Percentiles rank a stretch among this genome's conserved stretches.
Evolutionary conservation across 192 early-diverging fungal genomes (phyloP).

Genomic region (Allomyces javanicus): DNA sequence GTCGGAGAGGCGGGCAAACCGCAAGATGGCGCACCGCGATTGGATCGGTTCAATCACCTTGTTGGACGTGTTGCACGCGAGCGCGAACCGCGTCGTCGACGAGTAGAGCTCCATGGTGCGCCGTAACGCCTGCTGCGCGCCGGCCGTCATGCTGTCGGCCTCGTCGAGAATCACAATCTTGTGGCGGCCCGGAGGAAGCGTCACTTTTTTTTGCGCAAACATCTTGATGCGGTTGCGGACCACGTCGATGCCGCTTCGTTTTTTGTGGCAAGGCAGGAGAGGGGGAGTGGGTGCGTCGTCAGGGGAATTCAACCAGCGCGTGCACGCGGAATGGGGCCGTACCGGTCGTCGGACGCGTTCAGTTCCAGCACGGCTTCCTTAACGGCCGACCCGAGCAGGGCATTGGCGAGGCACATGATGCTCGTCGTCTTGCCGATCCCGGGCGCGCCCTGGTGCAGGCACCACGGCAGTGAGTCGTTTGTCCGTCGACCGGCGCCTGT

Average conservation of each 20-base stretch:
- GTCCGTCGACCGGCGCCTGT: background rate
- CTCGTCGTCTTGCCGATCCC: constrained; percentile 97
- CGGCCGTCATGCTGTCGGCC: constrained; percentile 96
- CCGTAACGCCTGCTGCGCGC: constrained; percentile 90
- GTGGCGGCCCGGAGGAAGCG: constrained; percentile 63
- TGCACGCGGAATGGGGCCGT: background rate
- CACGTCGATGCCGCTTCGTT: constrained; percentile 75
- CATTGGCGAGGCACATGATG: constrained; percentile 77
- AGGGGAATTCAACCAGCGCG: background rate
- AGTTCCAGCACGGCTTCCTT: constrained; percentile 92
- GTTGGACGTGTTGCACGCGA: constrained; percentile 86
- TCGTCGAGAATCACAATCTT: constrained; percentile 91
- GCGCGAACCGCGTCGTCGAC: constrained; percentile 81
- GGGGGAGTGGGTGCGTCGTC: background rate
- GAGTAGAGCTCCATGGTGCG: constrained; percentile 98
- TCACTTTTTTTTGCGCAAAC: constrained; percentile 98
- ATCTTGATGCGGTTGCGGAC: constrained; percentile 92
- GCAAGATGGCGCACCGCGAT: constrained; percentile 78
- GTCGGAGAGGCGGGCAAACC: constrained; percentile 61
- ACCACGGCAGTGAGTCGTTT: no score
- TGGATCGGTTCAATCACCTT: constrained; percentile 99
- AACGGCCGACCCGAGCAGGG: constrained; percentile 59
- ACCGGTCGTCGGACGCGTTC: constrained; percentile 97
- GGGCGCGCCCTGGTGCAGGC: constrained; percentile 45
- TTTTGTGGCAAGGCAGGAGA: background rate